A percentile compares a stretch with the other conserved stretches of the same genome.
phyloP scores from a whole-genome alignment of 1,284 basidiomycete species.

The Ustilago xerochloae region DNA sequence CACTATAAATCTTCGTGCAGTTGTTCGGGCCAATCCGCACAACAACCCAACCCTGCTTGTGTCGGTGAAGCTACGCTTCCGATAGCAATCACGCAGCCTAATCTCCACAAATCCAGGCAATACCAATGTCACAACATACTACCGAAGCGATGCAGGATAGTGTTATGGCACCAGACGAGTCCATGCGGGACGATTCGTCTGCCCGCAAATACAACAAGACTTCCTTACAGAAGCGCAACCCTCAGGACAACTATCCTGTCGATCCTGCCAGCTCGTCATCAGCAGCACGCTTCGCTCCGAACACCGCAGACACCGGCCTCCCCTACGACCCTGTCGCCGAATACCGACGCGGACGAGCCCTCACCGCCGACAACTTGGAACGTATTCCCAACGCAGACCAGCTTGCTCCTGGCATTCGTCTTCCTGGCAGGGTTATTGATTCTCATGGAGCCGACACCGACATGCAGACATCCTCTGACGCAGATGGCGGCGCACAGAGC shows the following conservation, averaged over 20 bases:
- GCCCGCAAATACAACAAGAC: slow-evolving; percentile 55
- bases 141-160: slow-evolving; percentile 18
- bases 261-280: slow-evolving; percentile 13
- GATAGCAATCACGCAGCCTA: not conserved
- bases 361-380: slow-evolving; percentile 65
- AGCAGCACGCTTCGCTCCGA: slow-evolving; percentile 11
- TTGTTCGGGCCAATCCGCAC: not conserved
- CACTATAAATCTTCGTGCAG: not conserved
- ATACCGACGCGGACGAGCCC: slow-evolving; percentile 42
- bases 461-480: slow-evolving; percentile 50
- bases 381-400: slow-evolving; percentile 65
- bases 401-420: slow-evolving; percentile 64
- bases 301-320: slow-evolving; percentile 10
- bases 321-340: slow-evolving; percentile 47
- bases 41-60: not conserved
- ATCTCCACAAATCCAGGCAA: not conserved
- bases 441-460: slow-evolving; percentile 29
- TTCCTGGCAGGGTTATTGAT: slow-evolving; percentile 44
- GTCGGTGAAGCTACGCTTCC: no score
- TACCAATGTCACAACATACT: slow-evolving; percentile 17
- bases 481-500: slow-evolving; percentile 40
- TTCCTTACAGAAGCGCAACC: slow-evolving; percentile 28
- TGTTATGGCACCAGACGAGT: slow-evolving; percentile 38
- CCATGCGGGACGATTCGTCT: slow-evolving; percentile 49
- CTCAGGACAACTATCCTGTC: slow-evolving; percentile 1